Conservation (phyloP, 2,329 filamentous ascomycete species). For the Exophiala dermatitidis region DNA sequence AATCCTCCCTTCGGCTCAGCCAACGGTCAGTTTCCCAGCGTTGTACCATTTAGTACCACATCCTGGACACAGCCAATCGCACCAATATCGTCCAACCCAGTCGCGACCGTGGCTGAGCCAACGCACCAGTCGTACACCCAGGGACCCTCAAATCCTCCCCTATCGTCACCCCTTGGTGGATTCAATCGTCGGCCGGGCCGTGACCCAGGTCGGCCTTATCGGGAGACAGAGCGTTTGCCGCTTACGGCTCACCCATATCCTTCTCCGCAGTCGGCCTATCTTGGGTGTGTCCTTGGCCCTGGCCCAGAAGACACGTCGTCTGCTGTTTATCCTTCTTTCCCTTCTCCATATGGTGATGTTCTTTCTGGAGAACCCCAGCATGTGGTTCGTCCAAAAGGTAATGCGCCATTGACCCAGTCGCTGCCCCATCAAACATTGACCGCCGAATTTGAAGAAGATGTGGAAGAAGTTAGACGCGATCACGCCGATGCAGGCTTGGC, state of each 20-base stretch:
- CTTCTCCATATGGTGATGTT: constrained; percentile 4
- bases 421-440: constrained; percentile 2
- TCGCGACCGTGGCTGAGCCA: not conserved
- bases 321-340: constrained; percentile 7
- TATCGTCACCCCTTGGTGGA: constrained; percentile 1
- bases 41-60: constrained; percentile 2
- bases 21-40: not conserved
- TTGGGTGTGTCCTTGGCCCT: constrained; percentile 13
- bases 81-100: constrained; percentile 4
- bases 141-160: not conserved
- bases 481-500: constrained; percentile 14
- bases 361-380: constrained; percentile 5
- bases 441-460: constrained; percentile 23
- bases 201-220: not conserved
- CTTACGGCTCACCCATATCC: constrained; percentile 9
- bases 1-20: constrained; percentile 8
- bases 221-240: constrained; percentile 4
- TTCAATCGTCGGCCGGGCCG: not conserved
- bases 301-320: constrained; percentile 3
- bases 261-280: constrained; percentile 14
- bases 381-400: not conserved
- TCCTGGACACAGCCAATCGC: constrained; percentile 7
- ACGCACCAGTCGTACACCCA: not conserved
- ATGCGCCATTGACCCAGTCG: not conserved
- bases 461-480: constrained; percentile 26